A percentile compares a stretch with the other conserved stretches of the same genome.
Conservation (phyloP, 2,329 filamentous ascomycete genomes). For the Fonsecaea nubica region DNA sequence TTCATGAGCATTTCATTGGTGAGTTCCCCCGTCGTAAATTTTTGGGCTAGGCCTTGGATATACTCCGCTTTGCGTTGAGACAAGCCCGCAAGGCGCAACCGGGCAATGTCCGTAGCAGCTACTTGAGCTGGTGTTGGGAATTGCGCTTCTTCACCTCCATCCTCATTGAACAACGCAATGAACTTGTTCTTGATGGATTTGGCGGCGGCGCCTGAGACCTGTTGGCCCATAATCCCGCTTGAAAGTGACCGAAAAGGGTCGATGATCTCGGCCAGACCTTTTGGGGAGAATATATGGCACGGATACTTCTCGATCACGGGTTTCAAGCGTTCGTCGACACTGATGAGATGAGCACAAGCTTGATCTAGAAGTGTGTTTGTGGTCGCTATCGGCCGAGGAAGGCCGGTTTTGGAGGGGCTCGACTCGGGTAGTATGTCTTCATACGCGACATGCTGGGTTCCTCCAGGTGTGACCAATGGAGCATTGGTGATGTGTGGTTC, state of each 20-base stretch:
- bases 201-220: constrained; percentile 92
- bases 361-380: constrained; percentile 75
- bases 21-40: constrained; percentile 77
- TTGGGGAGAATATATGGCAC: constrained; percentile 80
- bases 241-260: constrained; percentile 86
- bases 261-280: constrained; percentile 80
- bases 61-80: constrained; percentile 97
- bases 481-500: constrained; percentile 57
- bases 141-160: constrained; percentile 40
- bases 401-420: constrained; percentile 50
- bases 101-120: constrained; percentile 65
- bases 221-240: constrained; percentile 92
- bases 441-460: constrained; percentile 56
- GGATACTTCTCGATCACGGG: constrained; percentile 74
- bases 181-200: constrained; percentile 88
- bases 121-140: constrained; percentile 84
- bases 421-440: constrained; percentile 48
- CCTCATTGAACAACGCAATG: constrained; percentile 69
- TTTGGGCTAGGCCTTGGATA: constrained; percentile 80
- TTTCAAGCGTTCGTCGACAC: constrained; percentile 73
- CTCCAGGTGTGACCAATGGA: constrained; percentile 55
- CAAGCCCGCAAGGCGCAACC: constrained; percentile 81
- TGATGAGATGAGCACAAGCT: constrained; percentile 76
- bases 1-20: constrained; percentile 76
- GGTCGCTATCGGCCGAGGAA: constrained; percentile 59